Evolutionary conservation across 2,329 filamentous ascomycete species (phyloP), one percentile per base, ranked within the genome.

Genomic region (Scytalidium sp.): DNA sequence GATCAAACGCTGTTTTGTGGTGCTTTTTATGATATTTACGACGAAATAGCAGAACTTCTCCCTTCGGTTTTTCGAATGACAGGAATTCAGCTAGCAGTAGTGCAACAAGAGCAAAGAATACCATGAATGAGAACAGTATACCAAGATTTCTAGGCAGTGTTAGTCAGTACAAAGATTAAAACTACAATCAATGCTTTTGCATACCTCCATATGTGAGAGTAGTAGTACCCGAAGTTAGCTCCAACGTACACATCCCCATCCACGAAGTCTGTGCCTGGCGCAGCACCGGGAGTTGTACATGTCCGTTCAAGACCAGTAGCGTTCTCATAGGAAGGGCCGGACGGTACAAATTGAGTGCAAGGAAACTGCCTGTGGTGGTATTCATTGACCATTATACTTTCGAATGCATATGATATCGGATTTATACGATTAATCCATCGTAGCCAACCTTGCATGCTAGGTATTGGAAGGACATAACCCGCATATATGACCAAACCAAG

Each of bases 381-480:
- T 66, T 96, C 90, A 68, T 94, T 94, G 56, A 88, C 79, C 77
- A 91, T 85, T 20, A 93, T 75, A 0, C 83, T 74, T 65, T 94
- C 89, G 61, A 94, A 94, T 0, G 83, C 81, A 55, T 93, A 94
- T 1, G 81, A 82, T 15, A 94, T 77, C 1, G 51, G 51, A 42
- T 53, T 49, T 8, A 53, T 22, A 23, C 88, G 91, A 64, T 86
- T 87, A 56, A 94, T 80, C 89, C 89, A 94, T 50, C 83, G 78
- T 59, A 86, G 87, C 88, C 89, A 95, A 2, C 73, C 79, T 4
- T 87, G 76, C 87, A 94, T 93, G 66, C 49, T 83, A n/a, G 58
- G 56, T 1, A 63, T 64, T 3, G 68, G 69, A 17, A 71, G 67
- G 2, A 64, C 63, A 54, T 71, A 72, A 2, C 70, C 70, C 17